These are phyloP conservation scores for Yamadazyma membranifaciens DNA, from an alignment of 1,139 yeast genomes.

Conservation along the genomic window DNA sequence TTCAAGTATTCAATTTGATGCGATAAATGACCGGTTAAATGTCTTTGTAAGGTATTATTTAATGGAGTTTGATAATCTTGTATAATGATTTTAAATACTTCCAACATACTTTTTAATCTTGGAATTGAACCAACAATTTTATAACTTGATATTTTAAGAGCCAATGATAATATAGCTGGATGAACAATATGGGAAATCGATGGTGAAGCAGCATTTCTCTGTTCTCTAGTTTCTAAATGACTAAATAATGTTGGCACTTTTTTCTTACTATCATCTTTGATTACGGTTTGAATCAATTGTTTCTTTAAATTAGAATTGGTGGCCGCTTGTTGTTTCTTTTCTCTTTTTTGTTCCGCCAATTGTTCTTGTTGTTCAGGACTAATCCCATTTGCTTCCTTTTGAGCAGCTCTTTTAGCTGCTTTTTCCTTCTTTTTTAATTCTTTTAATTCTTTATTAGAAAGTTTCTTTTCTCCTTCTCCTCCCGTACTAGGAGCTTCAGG, in stretches of 20 bases:
- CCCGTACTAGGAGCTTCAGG: conserved; percentile 1
- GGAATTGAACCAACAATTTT: conserved; percentile 87
- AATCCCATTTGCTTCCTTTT: conserved; percentile 55
- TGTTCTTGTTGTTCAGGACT: conserved; percentile 43
- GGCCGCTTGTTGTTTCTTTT: conserved; percentile 34
- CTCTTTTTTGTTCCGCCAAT: conserved; percentile 41
- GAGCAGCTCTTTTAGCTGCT: conserved; percentile 81
- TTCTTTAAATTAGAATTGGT: conserved; percentile 54
- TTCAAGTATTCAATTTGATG: conserved; percentile 92
- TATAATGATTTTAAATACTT: conserved; percentile 80
- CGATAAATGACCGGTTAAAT: conserved; percentile 84
- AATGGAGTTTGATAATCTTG: conserved; percentile 80
- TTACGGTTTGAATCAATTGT: conserved; percentile 54
- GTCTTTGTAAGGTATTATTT: conserved; percentile 82
- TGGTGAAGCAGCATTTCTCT: conserved; percentile 66
- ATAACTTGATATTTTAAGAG: conserved; percentile 80
- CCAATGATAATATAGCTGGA: conserved; percentile 77
- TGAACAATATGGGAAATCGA: conserved; percentile 73
- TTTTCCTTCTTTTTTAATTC: conserved; percentile 86
- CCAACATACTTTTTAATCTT: conserved; percentile 81
- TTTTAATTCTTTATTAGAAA: conserved; percentile 80
- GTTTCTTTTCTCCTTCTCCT: conserved; percentile 19
- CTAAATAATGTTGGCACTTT: conserved; percentile 71
- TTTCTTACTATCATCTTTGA: conserved; percentile 36
- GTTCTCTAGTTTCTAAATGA: conserved; percentile 83